phyloP scores from a whole-genome alignment of 768 basidiomycete genomes.

The Leccinum subtestaceum region DNA sequence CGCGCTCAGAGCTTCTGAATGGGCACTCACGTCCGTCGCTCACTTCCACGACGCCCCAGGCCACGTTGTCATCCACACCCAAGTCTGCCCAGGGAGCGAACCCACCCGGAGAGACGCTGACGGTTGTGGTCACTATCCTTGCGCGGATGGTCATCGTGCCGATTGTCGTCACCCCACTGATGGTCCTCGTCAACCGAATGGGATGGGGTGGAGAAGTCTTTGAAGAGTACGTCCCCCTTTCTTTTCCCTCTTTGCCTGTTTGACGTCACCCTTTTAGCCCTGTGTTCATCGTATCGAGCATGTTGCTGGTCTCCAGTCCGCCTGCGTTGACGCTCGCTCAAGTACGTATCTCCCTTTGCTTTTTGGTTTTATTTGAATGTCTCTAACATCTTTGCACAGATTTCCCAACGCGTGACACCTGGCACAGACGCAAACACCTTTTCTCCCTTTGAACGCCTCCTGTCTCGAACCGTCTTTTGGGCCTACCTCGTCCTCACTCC shows the following conservation, averaged over 20 bases:
- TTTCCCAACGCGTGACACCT: conserved; percentile 16
- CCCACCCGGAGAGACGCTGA: conserved; percentile 69
- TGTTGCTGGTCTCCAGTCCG: conserved; percentile 78
- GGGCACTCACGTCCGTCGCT: not conserved
- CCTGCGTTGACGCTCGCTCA: conserved; percentile 74
- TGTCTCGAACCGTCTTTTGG: conserved; percentile 92
- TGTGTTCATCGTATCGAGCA: conserved; percentile 82
- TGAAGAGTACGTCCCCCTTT: conserved; percentile 67
- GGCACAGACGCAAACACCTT: not conserved
- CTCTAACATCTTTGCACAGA: conserved; percentile 5
- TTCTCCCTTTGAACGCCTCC: conserved; percentile 74
- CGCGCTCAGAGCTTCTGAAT: not conserved
- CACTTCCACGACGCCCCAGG: not conserved
- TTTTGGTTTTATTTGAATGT: not conserved
- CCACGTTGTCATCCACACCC: not conserved
- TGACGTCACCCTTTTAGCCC: conserved; percentile 40
- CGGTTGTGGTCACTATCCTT: conserved; percentile 78
- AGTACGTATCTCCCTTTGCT: conserved; percentile 24
- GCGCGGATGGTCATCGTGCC: conserved; percentile 89
- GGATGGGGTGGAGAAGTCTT: conserved; percentile 45
- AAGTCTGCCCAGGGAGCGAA: conserved; percentile 6
- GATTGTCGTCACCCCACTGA: conserved; percentile 68
- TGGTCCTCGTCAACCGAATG: conserved; percentile 61
- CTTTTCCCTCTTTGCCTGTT: not conserved
- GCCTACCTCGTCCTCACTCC: conserved; percentile 87